A percentile compares a stretch with the other conserved stretches of the same genome.
Evolutionary conservation across 495 filamentous ascomycete genomes (phyloP).

Genomic region (Aspergillus nidulans): DNA sequence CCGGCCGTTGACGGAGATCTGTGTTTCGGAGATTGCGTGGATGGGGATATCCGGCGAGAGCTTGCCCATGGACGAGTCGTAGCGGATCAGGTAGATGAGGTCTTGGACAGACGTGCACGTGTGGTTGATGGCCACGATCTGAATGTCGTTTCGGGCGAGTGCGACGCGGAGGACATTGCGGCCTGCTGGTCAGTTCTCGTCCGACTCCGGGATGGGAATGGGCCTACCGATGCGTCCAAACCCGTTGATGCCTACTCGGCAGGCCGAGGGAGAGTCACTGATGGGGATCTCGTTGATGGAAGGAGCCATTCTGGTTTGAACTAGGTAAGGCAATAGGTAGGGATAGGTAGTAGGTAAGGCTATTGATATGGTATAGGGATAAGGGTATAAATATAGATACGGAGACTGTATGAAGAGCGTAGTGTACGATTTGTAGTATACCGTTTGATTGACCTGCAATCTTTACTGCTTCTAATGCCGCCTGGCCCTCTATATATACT

Average conservation of each 20-base stretch:
- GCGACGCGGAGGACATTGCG: conserved; percentile 36
- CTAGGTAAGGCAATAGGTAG: neutral
- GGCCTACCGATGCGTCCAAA: conserved; percentile 4
- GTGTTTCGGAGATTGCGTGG: conserved; percentile 23
- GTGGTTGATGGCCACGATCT: conserved; percentile 35
- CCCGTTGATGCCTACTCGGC: conserved; percentile 4
- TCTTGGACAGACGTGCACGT: conserved; percentile 31
- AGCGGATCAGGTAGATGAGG: conserved; percentile 36
- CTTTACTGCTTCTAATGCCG: neutral
- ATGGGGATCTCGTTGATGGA: conserved; percentile 4
- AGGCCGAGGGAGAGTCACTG: neutral
- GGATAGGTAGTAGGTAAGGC: too few relatives aligned
- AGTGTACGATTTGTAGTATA: neutral
- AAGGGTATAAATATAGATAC: too few relatives aligned
- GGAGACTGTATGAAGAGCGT: neutral
- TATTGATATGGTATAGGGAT: too few relatives aligned
- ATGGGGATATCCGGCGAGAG: conserved; percentile 26
- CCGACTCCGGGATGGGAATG: neutral
- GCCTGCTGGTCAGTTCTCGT: conserved; percentile 11
- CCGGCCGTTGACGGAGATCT: conserved; percentile 24
- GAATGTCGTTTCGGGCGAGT: conserved; percentile 27
- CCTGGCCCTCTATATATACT: neutral
- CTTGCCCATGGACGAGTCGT: conserved; percentile 33
- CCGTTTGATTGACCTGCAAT: neutral
- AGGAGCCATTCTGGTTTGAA: neutral